phyloP scores from a whole-genome alignment of 768 basidiomycete genomes.

The Podaxis rugospora region DNA sequence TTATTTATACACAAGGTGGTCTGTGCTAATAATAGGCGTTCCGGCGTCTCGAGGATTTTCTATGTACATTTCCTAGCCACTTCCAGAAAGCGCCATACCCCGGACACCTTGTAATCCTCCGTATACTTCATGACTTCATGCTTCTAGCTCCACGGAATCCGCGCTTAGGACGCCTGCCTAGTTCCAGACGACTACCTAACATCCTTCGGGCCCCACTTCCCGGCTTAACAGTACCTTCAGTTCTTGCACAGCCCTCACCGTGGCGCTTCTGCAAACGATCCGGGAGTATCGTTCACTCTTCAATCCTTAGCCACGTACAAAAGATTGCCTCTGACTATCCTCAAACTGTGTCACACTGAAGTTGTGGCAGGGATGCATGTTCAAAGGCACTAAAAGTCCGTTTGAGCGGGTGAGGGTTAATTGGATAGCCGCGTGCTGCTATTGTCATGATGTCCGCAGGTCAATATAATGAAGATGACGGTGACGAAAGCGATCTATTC shows the following conservation, averaged over 20 bases:
- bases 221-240: background rate
- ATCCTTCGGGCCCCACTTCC: background rate
- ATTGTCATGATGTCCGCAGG: background rate
- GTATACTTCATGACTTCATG: background rate
- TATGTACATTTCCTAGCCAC: background rate
- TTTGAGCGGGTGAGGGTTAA: background rate
- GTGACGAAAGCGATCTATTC: background rate
- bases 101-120: constrained; percentile 1
- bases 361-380: background rate
- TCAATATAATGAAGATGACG: background rate
- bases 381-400: background rate
- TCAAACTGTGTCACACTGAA: too few species aligned
- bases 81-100: background rate
- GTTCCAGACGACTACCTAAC: background rate
- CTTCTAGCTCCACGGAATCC: constrained; percentile 8
- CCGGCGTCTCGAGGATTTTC: background rate
- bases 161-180: background rate
- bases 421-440: background rate
- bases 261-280: background rate
- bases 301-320: too few species aligned
- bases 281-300: too few species aligned
- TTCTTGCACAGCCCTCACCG: background rate
- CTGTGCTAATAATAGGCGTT: background rate
- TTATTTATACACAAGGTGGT: background rate
- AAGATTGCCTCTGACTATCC: too few species aligned